phyloP scores from a whole-genome alignment of 345 rosid genomes.

The Populus davidiana region DNA sequence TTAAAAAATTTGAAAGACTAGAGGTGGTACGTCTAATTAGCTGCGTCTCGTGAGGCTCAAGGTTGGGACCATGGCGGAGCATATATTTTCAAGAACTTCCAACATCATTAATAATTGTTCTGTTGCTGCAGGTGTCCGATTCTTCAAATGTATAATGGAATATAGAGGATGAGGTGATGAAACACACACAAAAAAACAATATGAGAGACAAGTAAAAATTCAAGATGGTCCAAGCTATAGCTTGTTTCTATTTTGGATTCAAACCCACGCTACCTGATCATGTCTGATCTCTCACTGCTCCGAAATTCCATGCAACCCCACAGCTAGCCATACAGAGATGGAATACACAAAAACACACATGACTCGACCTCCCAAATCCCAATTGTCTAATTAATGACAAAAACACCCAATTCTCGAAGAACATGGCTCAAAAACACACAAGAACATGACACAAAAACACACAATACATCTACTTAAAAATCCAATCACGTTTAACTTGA shows the following conservation, averaged over 20 bases:
- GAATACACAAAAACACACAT: too few relatives aligned
- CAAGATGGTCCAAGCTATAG: background rate
- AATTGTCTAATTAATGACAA: too few relatives aligned
- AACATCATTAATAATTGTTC: background rate
- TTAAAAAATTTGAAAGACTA: too few relatives aligned
- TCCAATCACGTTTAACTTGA: background rate
- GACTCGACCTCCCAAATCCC: too few relatives aligned
- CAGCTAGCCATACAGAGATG: background rate
- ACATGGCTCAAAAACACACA: background rate
- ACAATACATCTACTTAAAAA: background rate
- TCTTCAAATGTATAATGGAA: too few relatives aligned
- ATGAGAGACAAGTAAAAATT: background rate
- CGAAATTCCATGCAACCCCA: background rate
- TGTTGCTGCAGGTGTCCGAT: background rate
- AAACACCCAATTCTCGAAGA: too few relatives aligned
- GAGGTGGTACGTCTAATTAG: too few relatives aligned
- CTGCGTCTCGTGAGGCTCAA: too few relatives aligned
- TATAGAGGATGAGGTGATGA: background rate
- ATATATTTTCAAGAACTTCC: background rate
- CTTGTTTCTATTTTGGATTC: too few relatives aligned
- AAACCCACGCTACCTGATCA: too few relatives aligned
- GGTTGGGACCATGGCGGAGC: background rate
- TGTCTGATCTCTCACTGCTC: background rate
- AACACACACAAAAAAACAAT: background rate
- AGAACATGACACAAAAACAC: background rate